Base-by-base conservation (phyloP, 805 yeast species). In the Hanseniaspora taiwanica region DNA sequence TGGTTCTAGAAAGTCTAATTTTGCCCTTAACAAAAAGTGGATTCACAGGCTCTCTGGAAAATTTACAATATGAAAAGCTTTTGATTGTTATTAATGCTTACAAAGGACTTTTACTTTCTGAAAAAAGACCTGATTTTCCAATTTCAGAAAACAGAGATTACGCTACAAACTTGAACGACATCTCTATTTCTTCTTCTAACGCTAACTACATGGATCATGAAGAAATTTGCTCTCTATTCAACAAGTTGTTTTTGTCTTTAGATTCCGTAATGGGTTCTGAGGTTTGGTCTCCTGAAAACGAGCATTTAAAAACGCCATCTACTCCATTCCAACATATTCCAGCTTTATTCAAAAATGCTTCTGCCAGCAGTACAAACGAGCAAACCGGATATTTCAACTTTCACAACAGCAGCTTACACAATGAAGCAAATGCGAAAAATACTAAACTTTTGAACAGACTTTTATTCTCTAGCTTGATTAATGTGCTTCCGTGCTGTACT, bases 41-140 rank as follows among this genome's bases (percentile, higher is more conserved):
- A 5, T 78, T 77, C 50, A 75, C 71, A 50, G 79, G 81, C 0
- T 60, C 64, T 1, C 52, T 80, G 32, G 96, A 89, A 38, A 69
- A 66, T 35, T 51, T 79, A 1, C 66, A 71, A 2, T 79, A 83
- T 18, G 97, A 87, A 52, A 74, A 77, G 44, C 59, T 84, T 42
- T 69, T 79, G 0, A 57, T 91, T 4, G 78, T 81, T 1, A 69
- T 84, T 13, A 73, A 74, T 42, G 68, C 94, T 2, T 89, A 83
- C 52, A 66, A 78, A 37, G 69, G 76, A n/a, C 72, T 85, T 36
- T 60, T 87, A 27, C 69, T 72, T 41, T 94, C 83, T 44, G 69
- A 69, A 10, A 74, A 71, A 35, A 63, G 73, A 41, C 96, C 96
- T 0, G 67, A 68, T 1, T 89, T 85, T 56, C 96, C 94, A n/a